Evolutionary conservation across 2,329 filamentous ascomycete genomes (phyloP).

Genomic region (Cercospora zeae-maydis): DNA sequence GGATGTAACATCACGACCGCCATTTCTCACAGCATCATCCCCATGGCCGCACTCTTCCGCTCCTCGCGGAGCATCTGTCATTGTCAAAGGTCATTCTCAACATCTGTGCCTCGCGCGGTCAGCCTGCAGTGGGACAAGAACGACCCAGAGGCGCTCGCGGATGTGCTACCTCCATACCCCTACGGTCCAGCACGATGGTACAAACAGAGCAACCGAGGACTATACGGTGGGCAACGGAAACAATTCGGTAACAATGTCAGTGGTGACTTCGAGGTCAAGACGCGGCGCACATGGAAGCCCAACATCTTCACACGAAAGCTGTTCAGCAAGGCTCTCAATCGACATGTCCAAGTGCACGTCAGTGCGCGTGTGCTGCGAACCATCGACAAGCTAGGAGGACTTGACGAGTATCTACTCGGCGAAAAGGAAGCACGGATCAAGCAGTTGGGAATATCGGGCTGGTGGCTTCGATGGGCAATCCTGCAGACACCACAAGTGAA

Average conservation of each 20-base stretch:
- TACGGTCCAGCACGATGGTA: slow-evolving; percentile 67
- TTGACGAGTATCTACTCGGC: slow-evolving; percentile 88
- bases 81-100: slow-evolving; percentile 33
- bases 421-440: slow-evolving; percentile 72
- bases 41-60: slow-evolving; percentile 31
- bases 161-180: slow-evolving; percentile 57
- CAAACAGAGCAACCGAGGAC: slow-evolving; percentile 68
- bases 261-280: slow-evolving; percentile 64
- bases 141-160: slow-evolving; percentile 32
- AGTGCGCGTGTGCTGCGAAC: slow-evolving; percentile 61
- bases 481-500: slow-evolving; percentile 73
- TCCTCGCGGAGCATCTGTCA: slow-evolving; percentile 22
- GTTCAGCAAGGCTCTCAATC: slow-evolving; percentile 60
- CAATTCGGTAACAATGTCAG: slow-evolving; percentile 77
- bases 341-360: slow-evolving; percentile 63
- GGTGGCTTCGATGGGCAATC: slow-evolving; percentile 83
- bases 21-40: background rate
- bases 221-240: slow-evolving; percentile 60
- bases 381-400: slow-evolving; percentile 79
- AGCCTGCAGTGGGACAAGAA: slow-evolving; percentile 34
- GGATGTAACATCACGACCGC: background rate
- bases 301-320: slow-evolving; percentile 67
- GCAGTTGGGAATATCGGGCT: slow-evolving; percentile 84
- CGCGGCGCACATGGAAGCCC: slow-evolving; percentile 68
- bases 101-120: slow-evolving; percentile 26